These are phyloP conservation scores for Trichoderma koningiopsis DNA, from an alignment of 2,329 filamentous ascomycete species.

Conservation along the genomic window DNA sequence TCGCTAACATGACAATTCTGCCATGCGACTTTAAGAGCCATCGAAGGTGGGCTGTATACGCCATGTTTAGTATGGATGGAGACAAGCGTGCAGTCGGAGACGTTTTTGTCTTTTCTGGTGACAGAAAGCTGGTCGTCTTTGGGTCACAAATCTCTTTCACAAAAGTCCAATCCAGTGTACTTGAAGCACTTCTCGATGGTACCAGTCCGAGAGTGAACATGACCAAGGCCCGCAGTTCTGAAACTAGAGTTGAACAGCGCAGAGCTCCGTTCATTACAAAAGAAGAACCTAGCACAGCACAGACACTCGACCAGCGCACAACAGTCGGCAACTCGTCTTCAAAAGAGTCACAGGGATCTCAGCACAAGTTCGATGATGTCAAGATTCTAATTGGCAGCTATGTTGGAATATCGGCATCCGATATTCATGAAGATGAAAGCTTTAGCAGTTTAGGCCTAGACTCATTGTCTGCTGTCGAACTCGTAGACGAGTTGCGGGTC, in stretches of 20 bases:
- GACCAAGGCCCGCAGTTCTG: not conserved
- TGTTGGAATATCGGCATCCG: slow-evolving; percentile 28
- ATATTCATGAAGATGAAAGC: slow-evolving; percentile 27
- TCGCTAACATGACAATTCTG: slow-evolving; percentile 28
- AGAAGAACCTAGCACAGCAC: not conserved
- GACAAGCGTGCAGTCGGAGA: slow-evolving; percentile 27
- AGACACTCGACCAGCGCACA: not conserved
- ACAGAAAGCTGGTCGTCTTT: slow-evolving; percentile 25
- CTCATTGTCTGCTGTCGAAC: slow-evolving; percentile 29
- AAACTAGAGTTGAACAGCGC: too few species aligned
- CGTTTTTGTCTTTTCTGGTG: slow-evolving; percentile 28
- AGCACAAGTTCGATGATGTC: not conserved
- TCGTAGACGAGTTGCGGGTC: slow-evolving; percentile 28
- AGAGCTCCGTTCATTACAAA: too few species aligned
- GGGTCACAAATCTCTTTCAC: slow-evolving; percentile 29
- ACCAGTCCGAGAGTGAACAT: slow-evolving; percentile 2
- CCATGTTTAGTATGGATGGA: slow-evolving; percentile 25
- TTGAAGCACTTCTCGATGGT: slow-evolving; percentile 29
- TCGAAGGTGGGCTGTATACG: slow-evolving; percentile 28
- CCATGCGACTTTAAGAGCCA: slow-evolving; percentile 26
- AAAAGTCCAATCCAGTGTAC: slow-evolving; percentile 25
- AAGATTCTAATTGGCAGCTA: slow-evolving; percentile 26
- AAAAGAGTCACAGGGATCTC: not conserved
- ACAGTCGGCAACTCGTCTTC: not conserved
- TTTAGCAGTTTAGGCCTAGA: slow-evolving; percentile 29